phyloP scores from a whole-genome alignment of 345 rosid species.

The Bruguiera sexangula region DNA sequence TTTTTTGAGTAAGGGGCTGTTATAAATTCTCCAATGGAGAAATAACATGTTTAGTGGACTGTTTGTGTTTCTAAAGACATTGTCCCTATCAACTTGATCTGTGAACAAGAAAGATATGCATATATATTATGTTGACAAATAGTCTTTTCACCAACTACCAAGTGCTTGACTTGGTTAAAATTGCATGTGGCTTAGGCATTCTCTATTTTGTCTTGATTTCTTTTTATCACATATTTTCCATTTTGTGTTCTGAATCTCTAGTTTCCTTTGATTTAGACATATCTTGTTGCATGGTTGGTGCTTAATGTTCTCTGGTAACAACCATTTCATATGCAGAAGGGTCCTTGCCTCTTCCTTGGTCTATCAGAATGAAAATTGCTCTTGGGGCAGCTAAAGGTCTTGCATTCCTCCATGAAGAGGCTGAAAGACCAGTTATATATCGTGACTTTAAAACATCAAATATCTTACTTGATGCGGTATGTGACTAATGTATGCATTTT shows the following conservation, averaged over 20 bases:
- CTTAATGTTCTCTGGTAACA: constrained; percentile 30
- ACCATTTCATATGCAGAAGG: constrained; percentile 32
- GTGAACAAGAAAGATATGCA: not conserved
- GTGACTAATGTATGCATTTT: constrained; percentile 3
- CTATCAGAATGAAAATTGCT: constrained; percentile 44
- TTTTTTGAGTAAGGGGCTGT: not conserved
- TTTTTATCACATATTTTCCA: not conserved
- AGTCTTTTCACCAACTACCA: not conserved
- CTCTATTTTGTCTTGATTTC: not conserved
- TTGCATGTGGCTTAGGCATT: not conserved
- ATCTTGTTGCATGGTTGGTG: not conserved
- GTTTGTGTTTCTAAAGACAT: no score
- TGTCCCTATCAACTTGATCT: not conserved
- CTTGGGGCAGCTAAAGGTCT: constrained; percentile 45
- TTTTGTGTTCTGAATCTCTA: not conserved
- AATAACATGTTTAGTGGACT: no score
- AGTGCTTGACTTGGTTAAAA: not conserved
- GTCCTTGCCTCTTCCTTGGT: constrained; percentile 42
- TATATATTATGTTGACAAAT: not conserved
- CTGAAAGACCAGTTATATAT: constrained; percentile 42
- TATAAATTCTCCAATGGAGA: no score
- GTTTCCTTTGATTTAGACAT: not conserved
- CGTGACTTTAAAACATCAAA: constrained; percentile 46
- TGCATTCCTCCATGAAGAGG: constrained; percentile 40
- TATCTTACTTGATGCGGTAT: constrained; percentile 40